These are phyloP conservation scores for Fusarium musae DNA, from an alignment of 2,329 filamentous ascomycete species.

Conservation along the genomic window DNA sequence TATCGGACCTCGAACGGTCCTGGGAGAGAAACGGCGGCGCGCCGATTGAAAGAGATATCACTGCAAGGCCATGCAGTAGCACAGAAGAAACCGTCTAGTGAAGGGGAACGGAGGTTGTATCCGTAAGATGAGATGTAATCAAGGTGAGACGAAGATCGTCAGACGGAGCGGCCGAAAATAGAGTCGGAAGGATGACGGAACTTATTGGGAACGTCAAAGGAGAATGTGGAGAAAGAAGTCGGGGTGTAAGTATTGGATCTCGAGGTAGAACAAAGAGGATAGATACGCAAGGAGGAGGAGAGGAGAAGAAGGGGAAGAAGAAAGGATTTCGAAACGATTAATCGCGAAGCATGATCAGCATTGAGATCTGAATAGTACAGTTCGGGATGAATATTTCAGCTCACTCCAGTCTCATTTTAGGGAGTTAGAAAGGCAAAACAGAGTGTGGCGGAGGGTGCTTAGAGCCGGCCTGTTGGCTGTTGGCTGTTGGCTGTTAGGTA, in stretches of 20 bases:
- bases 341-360: conserved; percentile 14
- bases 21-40: conserved; percentile 22
- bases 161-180: conserved; percentile 20
- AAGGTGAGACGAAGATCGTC: conserved; percentile 29
- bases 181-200: background rate
- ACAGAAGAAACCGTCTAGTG: background rate
- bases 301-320: background rate
- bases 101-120: background rate
- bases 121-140: conserved; percentile 13
- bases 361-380: conserved; percentile 17
- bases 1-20: conserved; percentile 37
- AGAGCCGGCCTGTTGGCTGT: background rate
- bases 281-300: background rate
- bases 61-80: conserved; percentile 36
- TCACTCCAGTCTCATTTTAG: background rate
- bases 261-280: background rate
- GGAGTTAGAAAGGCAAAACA: conserved; percentile 19
- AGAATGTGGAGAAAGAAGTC: conserved; percentile 20
- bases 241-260: conserved; percentile 2
- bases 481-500: background rate
- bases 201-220: conserved; percentile 11
- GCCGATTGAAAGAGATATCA: conserved; percentile 22
- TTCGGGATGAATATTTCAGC: background rate
- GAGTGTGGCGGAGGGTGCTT: conserved; percentile 32
- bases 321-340: background rate